Conservation (phyloP, 2,329 filamentous ascomycete species). For the Setomelanomma holmii region DNA sequence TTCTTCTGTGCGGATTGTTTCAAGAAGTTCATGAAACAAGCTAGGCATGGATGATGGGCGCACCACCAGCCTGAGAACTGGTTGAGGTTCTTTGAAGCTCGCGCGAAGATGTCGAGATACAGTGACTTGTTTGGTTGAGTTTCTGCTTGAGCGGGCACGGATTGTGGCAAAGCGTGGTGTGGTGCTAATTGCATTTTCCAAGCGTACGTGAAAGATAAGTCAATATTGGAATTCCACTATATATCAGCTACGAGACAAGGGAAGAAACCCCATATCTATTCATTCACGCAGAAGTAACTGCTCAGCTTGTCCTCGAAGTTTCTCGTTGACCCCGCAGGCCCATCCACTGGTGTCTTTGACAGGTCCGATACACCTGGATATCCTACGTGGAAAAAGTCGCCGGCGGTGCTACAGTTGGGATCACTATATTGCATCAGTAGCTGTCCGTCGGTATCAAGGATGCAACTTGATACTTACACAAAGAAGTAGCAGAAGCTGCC, state of each 20-base stretch:
- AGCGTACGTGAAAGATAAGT: too few species aligned
- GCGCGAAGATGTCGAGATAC: too few species aligned
- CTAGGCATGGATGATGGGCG: not conserved
- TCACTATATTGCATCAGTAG: constrained; percentile 10
- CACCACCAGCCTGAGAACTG: too few species aligned
- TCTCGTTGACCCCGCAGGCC: constrained; percentile 16
- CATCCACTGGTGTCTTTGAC: constrained; percentile 16
- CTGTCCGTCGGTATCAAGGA: not conserved
- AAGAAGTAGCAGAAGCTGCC: constrained; percentile 28
- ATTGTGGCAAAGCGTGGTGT: too few species aligned
- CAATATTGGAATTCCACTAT: too few species aligned
- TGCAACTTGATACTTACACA: constrained; percentile 12
- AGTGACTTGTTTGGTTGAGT: too few species aligned
- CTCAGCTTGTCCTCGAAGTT: constrained; percentile 24
- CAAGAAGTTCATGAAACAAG: not conserved
- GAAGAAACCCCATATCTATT: constrained; percentile 1
- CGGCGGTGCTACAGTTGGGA: constrained; percentile 12
- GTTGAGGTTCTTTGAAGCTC: too few species aligned
- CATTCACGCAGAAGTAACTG: constrained; percentile 17
- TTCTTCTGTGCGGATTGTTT: not conserved
- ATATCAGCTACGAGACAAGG: too few species aligned
- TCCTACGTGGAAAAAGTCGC: constrained; percentile 23
- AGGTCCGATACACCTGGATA: constrained; percentile 18
- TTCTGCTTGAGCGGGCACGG: too few species aligned
- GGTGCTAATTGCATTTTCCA: too few species aligned